These are phyloP conservation scores for Apophysomyces elegans DNA, from an alignment of 371 early-diverging fungal species.

Conservation along the genomic window DNA sequence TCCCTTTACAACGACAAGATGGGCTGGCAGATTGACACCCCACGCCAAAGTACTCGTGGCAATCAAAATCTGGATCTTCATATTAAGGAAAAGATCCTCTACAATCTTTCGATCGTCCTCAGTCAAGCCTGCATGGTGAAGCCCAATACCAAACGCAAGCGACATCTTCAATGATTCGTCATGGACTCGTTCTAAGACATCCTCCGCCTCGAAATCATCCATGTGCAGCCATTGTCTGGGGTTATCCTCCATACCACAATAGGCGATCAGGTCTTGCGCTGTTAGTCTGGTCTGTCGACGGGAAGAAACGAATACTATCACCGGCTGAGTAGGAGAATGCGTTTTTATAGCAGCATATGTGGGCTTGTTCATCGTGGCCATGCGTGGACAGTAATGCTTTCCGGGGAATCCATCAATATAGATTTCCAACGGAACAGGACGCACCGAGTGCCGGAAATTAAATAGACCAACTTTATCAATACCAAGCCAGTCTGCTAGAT, in stretches of 20 bases:
- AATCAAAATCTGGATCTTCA: constrained; percentile 95
- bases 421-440: constrained; percentile 95
- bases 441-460: constrained; percentile 95
- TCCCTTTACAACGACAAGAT: constrained; percentile 98
- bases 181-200: constrained; percentile 65
- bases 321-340: constrained; percentile 90
- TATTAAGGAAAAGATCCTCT: constrained; percentile 92
- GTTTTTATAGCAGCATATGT: constrained; percentile 92
- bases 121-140: constrained; percentile 98
- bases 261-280: constrained; percentile 92
- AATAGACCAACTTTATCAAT: constrained; percentile 83
- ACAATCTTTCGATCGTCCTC: constrained; percentile 87
- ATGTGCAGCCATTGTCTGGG: constrained; percentile 91
- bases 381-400: constrained; percentile 93
- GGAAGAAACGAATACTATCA: constrained; percentile 97
- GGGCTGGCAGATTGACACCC: constrained; percentile 99
- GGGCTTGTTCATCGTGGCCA: constrained; percentile 98
- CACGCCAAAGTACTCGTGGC: constrained; percentile 99
- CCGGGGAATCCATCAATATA: constrained; percentile 97
- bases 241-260: constrained; percentile 90
- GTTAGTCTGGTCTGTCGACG: constrained; percentile 94
- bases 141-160: constrained; percentile 95
- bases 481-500: constrained; percentile 97
- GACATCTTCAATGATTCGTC: constrained; percentile 81
- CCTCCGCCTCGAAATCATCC: constrained; percentile 82